Base-by-base conservation (phyloP, 2,329 filamentous ascomycete genomes). In the Magnaporthiopsis rhizophila region DNA sequence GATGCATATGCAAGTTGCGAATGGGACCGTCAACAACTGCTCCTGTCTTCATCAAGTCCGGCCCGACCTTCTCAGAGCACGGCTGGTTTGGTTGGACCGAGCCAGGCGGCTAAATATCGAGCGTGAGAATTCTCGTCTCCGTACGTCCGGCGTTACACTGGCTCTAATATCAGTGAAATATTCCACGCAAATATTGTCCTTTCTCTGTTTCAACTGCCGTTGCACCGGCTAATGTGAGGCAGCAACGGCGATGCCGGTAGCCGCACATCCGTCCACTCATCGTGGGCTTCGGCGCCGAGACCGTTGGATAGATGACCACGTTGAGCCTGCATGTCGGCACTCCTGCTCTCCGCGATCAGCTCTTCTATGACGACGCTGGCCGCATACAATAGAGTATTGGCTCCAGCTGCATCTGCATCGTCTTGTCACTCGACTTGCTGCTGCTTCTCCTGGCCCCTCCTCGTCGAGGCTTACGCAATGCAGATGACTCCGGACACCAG, bases 221-320 rank as follows among this genome's bases (percentile, higher is more conserved):
- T 58, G 56, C 56, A 12, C n/a, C n/a, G 13, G 57, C 12, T 12
- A 15, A 58, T 58, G 57, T 30, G 24, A 24, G 57, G 30, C 57
- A 32, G 18, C 30, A 58, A 58, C 57, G 57, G 24, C 57, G n/a
- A 58, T 58, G 57, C 57, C 24, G 30, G 57, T 28, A 58, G 57
- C 57, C 57, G 57, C 57, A 58, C 9, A 8, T 26, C 57, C 57
- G 24, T 13, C 57, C 26, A 28, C 57, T 18, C 13, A 58, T 6
- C 26, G 24, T 3, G 15, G 30, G 57, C 24, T 21, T 58, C 57
- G 57, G 57, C 57, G n/a, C 57, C 24, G 57, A 58, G 57, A 32
- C 57, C 30, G 57, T 32, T 28, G 24, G 6, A 28, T 32, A 53
- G 45, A 53, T 24, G 45, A 24, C 21, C 45, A 53, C 9, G 21